Evolutionary conservation across 106 monocot species (phyloP).

Genomic region (Dendrobium chrysotoxum): DNA sequence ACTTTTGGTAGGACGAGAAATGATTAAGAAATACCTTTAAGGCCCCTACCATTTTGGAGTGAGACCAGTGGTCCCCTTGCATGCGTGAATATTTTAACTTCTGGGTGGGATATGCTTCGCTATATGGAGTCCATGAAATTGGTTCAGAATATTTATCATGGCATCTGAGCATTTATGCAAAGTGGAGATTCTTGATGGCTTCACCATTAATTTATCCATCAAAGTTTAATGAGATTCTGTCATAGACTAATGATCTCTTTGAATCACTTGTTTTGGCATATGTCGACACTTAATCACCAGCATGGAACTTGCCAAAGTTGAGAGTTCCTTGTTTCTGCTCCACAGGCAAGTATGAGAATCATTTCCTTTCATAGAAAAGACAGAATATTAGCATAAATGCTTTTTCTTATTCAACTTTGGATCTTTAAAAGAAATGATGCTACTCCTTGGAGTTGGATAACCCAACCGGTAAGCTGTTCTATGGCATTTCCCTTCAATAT

Average conservation of each 20-base stretch:
- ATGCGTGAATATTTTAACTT: background rate
- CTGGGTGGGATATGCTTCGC: background rate
- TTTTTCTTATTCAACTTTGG: background rate
- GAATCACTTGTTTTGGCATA: background rate
- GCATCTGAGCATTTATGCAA: background rate
- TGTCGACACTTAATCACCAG: background rate
- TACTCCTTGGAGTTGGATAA: background rate
- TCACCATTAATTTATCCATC: background rate
- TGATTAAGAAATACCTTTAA: background rate
- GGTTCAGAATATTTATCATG: background rate
- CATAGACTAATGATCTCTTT: background rate
- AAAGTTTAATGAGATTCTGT: background rate
- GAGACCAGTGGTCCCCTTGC: background rate
- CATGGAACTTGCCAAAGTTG: background rate
- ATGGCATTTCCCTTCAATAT: background rate
- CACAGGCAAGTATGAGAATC: background rate
- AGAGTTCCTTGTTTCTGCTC: background rate
- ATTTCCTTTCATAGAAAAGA: conserved; percentile 6
- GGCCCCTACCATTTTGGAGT: background rate
- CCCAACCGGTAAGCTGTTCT: background rate
- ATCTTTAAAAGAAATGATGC: conserved; percentile 1
- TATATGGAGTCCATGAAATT: background rate
- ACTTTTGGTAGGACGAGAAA: background rate
- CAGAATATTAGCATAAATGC: background rate
- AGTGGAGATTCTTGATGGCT: background rate